These are phyloP conservation scores for Cylindricascospora bacillispora DNA, from an alignment of 1,139 yeast species.

Conservation along the genomic window DNA sequence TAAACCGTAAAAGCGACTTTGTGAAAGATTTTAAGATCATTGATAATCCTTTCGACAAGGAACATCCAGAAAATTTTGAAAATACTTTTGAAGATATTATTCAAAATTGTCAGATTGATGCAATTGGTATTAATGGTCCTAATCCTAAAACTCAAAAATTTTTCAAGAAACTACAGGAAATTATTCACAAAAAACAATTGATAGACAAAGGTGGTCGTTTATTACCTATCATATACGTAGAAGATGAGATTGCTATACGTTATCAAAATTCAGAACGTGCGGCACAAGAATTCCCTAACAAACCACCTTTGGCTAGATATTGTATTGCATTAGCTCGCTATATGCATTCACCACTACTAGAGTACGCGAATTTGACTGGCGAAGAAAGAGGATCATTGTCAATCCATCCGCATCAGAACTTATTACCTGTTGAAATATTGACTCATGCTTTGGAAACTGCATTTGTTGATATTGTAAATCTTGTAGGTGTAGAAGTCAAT, in stretches of 20 bases:
- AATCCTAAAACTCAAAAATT: slow-evolving; percentile 61
- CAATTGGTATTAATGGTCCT: slow-evolving; percentile 80
- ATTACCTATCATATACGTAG: slow-evolving; percentile 58
- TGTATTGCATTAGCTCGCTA: slow-evolving; percentile 85
- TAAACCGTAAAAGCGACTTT: slow-evolving; percentile 72
- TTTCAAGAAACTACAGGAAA: slow-evolving; percentile 42
- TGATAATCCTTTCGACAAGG: slow-evolving; percentile 42
- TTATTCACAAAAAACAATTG: slow-evolving; percentile 47
- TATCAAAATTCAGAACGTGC: slow-evolving; percentile 77
- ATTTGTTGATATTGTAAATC: slow-evolving; percentile 79
- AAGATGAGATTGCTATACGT: slow-evolving; percentile 86
- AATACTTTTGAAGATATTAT: slow-evolving; percentile 46
- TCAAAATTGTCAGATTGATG: slow-evolving; percentile 58
- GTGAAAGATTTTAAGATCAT: slow-evolving; percentile 69
- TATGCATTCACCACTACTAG: slow-evolving; percentile 80
- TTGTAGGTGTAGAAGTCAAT: slow-evolving; percentile 89
- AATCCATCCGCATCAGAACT: slow-evolving; percentile 63
- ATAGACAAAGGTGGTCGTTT: slow-evolving; percentile 34
- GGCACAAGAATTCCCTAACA: slow-evolving; percentile 69
- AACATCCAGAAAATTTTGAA: slow-evolving; percentile 40
- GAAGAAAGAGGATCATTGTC: slow-evolving; percentile 59
- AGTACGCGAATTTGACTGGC: slow-evolving; percentile 62
- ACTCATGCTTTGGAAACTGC: slow-evolving; percentile 62
- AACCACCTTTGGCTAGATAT: slow-evolving; percentile 70
- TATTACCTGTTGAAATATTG: slow-evolving; percentile 54